These are phyloP conservation scores for Chionographis japonica DNA, from an alignment of 106 monocot species.

Conservation along the genomic window DNA sequence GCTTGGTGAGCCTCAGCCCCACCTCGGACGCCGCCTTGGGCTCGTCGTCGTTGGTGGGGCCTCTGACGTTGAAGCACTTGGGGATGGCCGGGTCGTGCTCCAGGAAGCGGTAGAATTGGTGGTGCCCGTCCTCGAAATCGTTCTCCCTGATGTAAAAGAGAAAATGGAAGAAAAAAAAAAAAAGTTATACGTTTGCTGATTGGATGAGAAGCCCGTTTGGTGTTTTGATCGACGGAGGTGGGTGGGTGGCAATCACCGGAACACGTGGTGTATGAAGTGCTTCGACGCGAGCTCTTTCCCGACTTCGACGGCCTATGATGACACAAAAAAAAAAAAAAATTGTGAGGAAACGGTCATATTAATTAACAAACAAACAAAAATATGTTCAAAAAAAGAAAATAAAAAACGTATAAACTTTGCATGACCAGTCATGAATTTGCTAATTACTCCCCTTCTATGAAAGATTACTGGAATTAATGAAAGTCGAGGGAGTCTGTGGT, in stretches of 20 bases:
- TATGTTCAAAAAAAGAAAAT: neutral
- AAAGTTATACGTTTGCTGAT: neutral
- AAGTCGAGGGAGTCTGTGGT: too few species aligned
- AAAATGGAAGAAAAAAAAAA: neutral
- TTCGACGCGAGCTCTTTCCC: constrained; percentile 77
- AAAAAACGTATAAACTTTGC: too few species aligned
- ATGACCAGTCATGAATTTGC: too few species aligned
- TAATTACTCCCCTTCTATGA: too few species aligned
- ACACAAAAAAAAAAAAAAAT: neutral
- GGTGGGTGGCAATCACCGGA: constrained; percentile 32
- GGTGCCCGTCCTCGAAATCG: constrained; percentile 75
- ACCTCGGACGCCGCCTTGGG: constrained; percentile 53
- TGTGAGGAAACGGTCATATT: neutral
- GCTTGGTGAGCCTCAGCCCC: constrained; percentile 51
- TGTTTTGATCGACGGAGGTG: too few species aligned
- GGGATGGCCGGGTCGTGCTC: constrained; percentile 81
- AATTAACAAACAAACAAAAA: neutral
- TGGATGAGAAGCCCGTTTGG: neutral
- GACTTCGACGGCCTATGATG: constrained; percentile 61
- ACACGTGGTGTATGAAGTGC: constrained; percentile 91
- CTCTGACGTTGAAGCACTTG: constrained; percentile 82
- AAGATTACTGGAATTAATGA: too few species aligned
- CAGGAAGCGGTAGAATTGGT: constrained; percentile 67
- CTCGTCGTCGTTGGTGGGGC: constrained; percentile 65
- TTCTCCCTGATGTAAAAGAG: constrained; percentile 42